These are phyloP conservation scores for Bolboschoenoplectus hybrid DNA, from an alignment of 202 grass and related monocot genomes.

Conservation along the genomic window DNA sequence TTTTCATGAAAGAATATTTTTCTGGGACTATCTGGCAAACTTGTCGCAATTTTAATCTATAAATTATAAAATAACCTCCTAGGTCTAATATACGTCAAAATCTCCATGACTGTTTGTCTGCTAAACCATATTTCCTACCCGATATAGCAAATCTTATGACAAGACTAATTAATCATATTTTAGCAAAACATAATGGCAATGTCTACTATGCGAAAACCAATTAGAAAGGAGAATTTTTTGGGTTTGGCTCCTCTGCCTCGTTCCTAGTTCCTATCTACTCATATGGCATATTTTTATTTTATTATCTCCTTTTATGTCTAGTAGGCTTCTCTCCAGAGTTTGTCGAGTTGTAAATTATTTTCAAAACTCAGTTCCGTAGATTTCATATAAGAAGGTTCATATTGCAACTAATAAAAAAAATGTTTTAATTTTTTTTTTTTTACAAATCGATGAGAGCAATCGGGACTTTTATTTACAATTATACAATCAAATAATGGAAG, in stretches of 20 bases:
- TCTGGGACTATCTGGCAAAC: background rate
- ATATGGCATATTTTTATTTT: too few species aligned
- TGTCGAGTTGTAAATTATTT: background rate
- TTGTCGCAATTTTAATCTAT: background rate
- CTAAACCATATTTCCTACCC: background rate
- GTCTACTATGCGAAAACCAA: background rate
- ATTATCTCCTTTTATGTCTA: too few species aligned
- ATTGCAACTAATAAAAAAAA: background rate
- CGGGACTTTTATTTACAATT: background rate
- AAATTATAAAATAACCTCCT: background rate
- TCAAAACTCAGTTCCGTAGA: too few species aligned
- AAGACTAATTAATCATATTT: slow-evolving; percentile 26
- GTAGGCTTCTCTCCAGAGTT: background rate
- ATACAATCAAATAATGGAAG: background rate
- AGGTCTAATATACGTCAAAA: background rate
- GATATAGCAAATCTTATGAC: slow-evolving; percentile 9
- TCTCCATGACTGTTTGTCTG: background rate
- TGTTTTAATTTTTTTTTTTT: background rate
- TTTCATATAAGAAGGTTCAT: background rate
- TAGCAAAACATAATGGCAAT: background rate
- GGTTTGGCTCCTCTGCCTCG: background rate
- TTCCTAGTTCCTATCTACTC: background rate
- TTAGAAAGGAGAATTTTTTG: background rate
- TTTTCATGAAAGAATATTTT: background rate
- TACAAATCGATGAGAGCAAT: background rate